A percentile compares a stretch with the other conserved stretches of the same genome.
Conservation (phyloP, 768 basidiomycete genomes). For the Mycena vitilis region DNA sequence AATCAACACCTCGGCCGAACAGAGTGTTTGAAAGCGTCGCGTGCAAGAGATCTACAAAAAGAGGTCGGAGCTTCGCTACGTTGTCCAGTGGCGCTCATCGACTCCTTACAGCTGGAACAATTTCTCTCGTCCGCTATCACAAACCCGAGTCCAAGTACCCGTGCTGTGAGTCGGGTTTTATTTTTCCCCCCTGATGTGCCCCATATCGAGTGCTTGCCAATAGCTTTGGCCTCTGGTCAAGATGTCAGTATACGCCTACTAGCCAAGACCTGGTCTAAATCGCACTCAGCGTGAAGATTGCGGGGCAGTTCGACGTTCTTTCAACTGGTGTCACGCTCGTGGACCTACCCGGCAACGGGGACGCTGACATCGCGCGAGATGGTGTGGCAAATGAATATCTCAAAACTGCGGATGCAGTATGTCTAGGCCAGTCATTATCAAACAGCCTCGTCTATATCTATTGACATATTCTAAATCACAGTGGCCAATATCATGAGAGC, state of each 20-base stretch:
- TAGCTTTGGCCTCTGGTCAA: constrained; percentile 36
- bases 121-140: constrained; percentile 28
- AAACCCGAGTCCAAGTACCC: neutral
- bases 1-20: constrained; percentile 10
- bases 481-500: constrained; percentile 28
- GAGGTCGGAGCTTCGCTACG: constrained; percentile 9
- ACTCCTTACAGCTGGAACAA: constrained; percentile 24
- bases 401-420: constrained; percentile 27
- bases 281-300: constrained; percentile 20
- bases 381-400: constrained; percentile 30
- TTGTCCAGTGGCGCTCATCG: neutral
- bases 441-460: neutral
- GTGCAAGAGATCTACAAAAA: constrained; percentile 22
- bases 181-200: neutral
- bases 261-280: neutral
- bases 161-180: constrained; percentile 17
- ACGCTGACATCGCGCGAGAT: constrained; percentile 27
- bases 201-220: neutral
- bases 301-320: constrained; percentile 33
- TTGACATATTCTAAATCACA: neutral
- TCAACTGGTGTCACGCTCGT: constrained; percentile 34
- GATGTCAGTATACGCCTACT: constrained; percentile 1
- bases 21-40: neutral
- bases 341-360: constrained; percentile 34
- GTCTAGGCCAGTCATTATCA: constrained; percentile 16